Base-by-base conservation (phyloP, 2,329 filamentous ascomycete species). In the Diaporthe nobilis region DNA sequence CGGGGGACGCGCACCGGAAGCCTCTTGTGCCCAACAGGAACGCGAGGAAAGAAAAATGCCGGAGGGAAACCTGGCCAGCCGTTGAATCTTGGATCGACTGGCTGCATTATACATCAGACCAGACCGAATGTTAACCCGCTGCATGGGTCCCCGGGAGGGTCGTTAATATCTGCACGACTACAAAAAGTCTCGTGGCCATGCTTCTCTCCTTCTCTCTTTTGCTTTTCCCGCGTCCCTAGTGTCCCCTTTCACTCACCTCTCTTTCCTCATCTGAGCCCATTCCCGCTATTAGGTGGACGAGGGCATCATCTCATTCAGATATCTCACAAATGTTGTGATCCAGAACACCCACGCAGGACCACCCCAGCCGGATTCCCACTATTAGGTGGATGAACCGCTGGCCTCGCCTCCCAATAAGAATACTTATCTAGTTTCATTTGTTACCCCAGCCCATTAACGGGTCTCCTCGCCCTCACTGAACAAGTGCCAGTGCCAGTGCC, bases 311-410 rank as follows among this genome's bases (percentile, higher is more conserved):
- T 42, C 65, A 28, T 10, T 34, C 22, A n/a, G 10, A 28, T 8
- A 25, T 9, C 34, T 53, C 65, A 20, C 55, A 61, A 39, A 51
- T 55, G 61, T 44, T 51, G 25, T 57, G 55, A 71, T 37, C 39
- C 53, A 71, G 39, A 60, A 71, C 68, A 71, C 53, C 53, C 68
- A 9, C 25, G 47, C 25, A 58, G 55, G 39, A 73, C 58, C 37
- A 53, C 39, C 47, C 49, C 71, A 65, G 31, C 47, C 17, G 49
- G n/a, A 60, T 75, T 75, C 75, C 75, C 75, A 73, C 73, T 77
- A 70, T 57, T 75, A 77, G 75, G 75, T 77, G 75, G 75, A 77
- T 70, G 65, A 70, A 70, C 65, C 65, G 65, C 49, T 55, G 47
- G 65, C 42, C 65, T 28, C n/a, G 65, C 15, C 31, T 42, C 5